Conservation (phyloP, 495 filamentous ascomycete species). For the Lophiostoma macrostomum region DNA sequence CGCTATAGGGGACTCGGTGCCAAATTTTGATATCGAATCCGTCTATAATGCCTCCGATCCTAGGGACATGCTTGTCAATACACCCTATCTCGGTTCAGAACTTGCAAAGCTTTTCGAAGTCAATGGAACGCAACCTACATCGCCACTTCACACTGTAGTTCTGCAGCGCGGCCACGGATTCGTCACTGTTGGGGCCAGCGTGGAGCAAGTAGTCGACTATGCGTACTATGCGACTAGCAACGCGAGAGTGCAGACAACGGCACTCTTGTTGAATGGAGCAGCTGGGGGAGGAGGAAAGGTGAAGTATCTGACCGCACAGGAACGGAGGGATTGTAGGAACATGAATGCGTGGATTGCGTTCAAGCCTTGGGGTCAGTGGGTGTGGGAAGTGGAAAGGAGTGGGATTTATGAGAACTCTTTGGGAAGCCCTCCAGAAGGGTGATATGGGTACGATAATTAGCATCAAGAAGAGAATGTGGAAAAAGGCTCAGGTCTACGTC, state of each 20-base stretch:
- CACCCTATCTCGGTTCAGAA: slow-evolving; percentile 44
- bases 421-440: too few relatives aligned
- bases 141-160: slow-evolving; percentile 19
- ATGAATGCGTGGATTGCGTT: slow-evolving; percentile 19
- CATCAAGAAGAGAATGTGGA: too few relatives aligned
- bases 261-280: slow-evolving; percentile 29
- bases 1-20: slow-evolving; percentile 15
- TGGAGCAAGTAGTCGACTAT: slow-evolving; percentile 34
- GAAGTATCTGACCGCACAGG: slow-evolving; percentile 34
- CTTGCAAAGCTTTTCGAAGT: slow-evolving; percentile 37
- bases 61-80: slow-evolving; percentile 40
- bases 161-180: slow-evolving; percentile 41
- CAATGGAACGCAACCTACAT: slow-evolving; percentile 18
- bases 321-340: slow-evolving; percentile 29
- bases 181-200: slow-evolving; percentile 21
- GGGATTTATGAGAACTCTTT: slow-evolving; percentile 34
- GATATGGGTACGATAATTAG: too few relatives aligned
- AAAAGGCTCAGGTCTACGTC: too few relatives aligned
- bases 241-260: slow-evolving; percentile 35
- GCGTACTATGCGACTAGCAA: slow-evolving; percentile 34
- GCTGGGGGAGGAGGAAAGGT: slow-evolving; percentile 24
- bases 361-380: slow-evolving; percentile 37
- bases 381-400: slow-evolving; percentile 31
- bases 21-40: slow-evolving; percentile 33
- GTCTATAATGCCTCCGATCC: slow-evolving; percentile 13